phyloP scores from a whole-genome alignment of 352 stramenopile species.

The Phytophthora citricola region DNA sequence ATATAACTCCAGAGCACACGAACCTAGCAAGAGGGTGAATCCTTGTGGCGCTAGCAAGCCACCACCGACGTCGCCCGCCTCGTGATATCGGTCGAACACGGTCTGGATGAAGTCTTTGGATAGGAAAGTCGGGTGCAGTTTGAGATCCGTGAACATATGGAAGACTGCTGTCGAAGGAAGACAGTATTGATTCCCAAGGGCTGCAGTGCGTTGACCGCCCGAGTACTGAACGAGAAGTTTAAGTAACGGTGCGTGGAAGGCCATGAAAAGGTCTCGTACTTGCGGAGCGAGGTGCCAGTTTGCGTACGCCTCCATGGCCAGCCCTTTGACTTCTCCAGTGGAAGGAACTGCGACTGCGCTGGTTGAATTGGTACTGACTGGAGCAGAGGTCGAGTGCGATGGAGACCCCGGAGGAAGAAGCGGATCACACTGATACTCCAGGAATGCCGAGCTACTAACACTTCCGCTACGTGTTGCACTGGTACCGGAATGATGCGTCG shows the following conservation, averaged over 20 bases:
- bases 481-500: slow-evolving; percentile 30
- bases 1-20: slow-evolving; percentile 69
- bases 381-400: slow-evolving; percentile 15
- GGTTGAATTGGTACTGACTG: slow-evolving; percentile 1
- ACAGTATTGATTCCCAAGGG: slow-evolving; percentile 57
- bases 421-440: slow-evolving; percentile 73
- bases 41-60: slow-evolving; percentile 47
- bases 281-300: slow-evolving; percentile 65
- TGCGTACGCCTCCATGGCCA: slow-evolving; percentile 41
- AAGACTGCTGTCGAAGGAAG: slow-evolving; percentile 45
- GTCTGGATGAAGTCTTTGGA: slow-evolving; percentile 53
- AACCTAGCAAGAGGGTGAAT: slow-evolving; percentile 68
- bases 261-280: slow-evolving; percentile 68
- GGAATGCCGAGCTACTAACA: slow-evolving; percentile 42
- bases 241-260: slow-evolving; percentile 59
- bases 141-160: slow-evolving; percentile 69
- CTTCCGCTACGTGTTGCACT: slow-evolving; percentile 14
- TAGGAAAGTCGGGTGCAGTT: slow-evolving; percentile 62
- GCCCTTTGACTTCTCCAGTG: neutral
- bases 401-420: slow-evolving; percentile 45
- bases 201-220: slow-evolving; percentile 45
- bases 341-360: slow-evolving; percentile 2
- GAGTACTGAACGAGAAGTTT: slow-evolving; percentile 64
- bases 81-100: slow-evolving; percentile 53
- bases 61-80: slow-evolving; percentile 23